phyloP scores from a whole-genome alignment of 768 basidiomycete species.

The Postia placenta region DNA sequence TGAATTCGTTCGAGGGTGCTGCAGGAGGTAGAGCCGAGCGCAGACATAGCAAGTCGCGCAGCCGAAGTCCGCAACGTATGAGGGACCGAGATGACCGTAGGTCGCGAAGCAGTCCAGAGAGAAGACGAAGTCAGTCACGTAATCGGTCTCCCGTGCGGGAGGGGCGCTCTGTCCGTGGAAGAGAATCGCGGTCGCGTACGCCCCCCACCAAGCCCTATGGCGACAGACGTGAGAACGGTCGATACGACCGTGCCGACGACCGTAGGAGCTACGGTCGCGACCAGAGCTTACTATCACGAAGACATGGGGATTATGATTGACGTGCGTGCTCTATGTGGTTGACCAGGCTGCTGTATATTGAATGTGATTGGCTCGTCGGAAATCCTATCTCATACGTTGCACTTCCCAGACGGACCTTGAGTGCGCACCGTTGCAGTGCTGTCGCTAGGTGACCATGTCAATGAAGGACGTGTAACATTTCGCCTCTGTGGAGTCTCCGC shows the following conservation, averaged over 20 bases:
- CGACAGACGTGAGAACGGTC: constrained; percentile 2
- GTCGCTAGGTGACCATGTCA: too few relatives aligned
- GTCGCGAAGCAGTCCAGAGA: constrained; percentile 6
- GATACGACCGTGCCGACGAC: background rate
- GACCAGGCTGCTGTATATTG: too few relatives aligned
- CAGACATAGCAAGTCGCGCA: constrained; percentile 9
- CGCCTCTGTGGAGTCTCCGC: too few relatives aligned
- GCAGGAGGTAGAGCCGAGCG: constrained; percentile 1
- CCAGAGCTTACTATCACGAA: background rate
- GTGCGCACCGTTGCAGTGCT: too few relatives aligned
- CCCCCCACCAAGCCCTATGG: background rate
- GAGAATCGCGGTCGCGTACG: background rate
- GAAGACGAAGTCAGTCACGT: constrained; percentile 7
- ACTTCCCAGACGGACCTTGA: too few relatives aligned
- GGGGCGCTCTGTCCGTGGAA: background rate
- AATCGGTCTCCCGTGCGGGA: constrained; percentile 2
- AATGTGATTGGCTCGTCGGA: too few relatives aligned
- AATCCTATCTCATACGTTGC: too few relatives aligned
- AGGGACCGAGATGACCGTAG: constrained; percentile 6
- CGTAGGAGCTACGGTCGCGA: background rate
- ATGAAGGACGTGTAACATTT: too few relatives aligned
- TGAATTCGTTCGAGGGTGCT: constrained; percentile 37
- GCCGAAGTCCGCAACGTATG: constrained; percentile 9
- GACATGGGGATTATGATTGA: constrained; percentile 5
- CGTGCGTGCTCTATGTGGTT: too few relatives aligned